These are phyloP conservation scores for Thuidium tamariscinum DNA, from an alignment of 225 moss, liverwort and hornwort species.

Conservation along the genomic window DNA sequence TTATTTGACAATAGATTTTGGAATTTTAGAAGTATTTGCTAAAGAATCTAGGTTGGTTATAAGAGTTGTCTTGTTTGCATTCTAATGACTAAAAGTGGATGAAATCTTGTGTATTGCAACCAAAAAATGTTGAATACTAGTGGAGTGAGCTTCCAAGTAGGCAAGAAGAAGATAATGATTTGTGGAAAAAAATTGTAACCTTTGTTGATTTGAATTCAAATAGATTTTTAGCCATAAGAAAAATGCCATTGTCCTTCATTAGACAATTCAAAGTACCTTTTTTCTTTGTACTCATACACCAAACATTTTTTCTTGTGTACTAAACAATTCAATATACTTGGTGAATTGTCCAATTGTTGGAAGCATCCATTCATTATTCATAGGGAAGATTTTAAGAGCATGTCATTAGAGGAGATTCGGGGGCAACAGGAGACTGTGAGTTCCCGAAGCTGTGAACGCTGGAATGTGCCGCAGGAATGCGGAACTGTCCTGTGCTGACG, in stretches of 20 bases:
- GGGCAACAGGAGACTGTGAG: too few species aligned
- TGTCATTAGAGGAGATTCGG: too few species aligned
- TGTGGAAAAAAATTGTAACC: neutral
- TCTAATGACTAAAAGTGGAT: neutral
- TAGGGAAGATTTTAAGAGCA: too few species aligned
- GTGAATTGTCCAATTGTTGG: fast-evolving
- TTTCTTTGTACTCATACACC: neutral
- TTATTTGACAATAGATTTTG: neutral
- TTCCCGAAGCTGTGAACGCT: too few species aligned
- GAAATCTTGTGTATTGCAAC: neutral
- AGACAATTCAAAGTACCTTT: neutral
- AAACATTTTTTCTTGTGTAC: neutral
- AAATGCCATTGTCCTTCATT: fast-evolving
- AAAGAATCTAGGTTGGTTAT: neutral
- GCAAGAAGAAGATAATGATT: neutral
- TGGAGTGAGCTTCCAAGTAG: fast-evolving
- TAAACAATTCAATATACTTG: fast-evolving
- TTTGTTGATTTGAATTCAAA: neutral
- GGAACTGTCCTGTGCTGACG: too few species aligned
- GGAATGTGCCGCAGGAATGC: too few species aligned
- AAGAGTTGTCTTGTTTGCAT: fast-evolving
- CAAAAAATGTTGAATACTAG: neutral
- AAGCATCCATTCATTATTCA: fast-evolving
- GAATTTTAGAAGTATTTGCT: neutral
- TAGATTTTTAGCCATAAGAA: neutral